A percentile compares a stretch with the other conserved stretches of the same genome.
Evolutionary conservation across 495 filamentous ascomycete genomes (phyloP).

Genomic region (Annulohypoxylon maeteangense): DNA sequence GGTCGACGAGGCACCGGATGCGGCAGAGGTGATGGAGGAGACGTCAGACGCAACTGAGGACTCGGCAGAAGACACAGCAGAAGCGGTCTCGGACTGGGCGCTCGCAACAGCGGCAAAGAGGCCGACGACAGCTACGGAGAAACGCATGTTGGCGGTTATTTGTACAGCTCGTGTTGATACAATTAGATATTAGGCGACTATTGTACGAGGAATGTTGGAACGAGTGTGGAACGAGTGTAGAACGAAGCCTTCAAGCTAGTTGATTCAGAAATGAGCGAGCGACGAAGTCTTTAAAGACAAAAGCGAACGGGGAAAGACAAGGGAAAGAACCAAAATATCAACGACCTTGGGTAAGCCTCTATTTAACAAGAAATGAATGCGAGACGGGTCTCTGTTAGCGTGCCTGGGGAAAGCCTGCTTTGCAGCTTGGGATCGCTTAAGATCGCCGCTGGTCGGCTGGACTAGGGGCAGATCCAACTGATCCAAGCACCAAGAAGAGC

Average conservation of each 20-base stretch:
- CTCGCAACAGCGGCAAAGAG: slow-evolving; percentile 51
- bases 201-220: slow-evolving; percentile 23
- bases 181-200: slow-evolving; percentile 44
- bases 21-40: slow-evolving; percentile 8
- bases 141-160: slow-evolving; percentile 54
- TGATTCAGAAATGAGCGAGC: slow-evolving; percentile 38
- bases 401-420: slow-evolving; percentile 41
- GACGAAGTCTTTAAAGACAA: slow-evolving; percentile 38
- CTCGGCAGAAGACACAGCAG: slow-evolving; percentile 21
- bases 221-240: slow-evolving; percentile 30
- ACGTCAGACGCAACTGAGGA: slow-evolving; percentile 1
- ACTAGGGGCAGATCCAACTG: slow-evolving; percentile 23
- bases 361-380: slow-evolving; percentile 42
- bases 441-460: slow-evolving; percentile 14
- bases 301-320: slow-evolving; percentile 29
- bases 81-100: slow-evolving; percentile 46
- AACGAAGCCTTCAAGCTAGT: slow-evolving; percentile 16
- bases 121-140: slow-evolving; percentile 54
- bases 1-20: slow-evolving; percentile 2
- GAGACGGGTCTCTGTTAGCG: slow-evolving; percentile 41
- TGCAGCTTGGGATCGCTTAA: slow-evolving; percentile 29
- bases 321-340: slow-evolving; percentile 35
- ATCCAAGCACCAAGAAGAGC: too few species aligned
- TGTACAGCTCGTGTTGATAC: slow-evolving; percentile 29
- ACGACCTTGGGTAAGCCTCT: slow-evolving; percentile 35